Evolutionary conservation across 331 rosid genomes (phyloP).

Genomic region (Arachis monticola): DNA sequence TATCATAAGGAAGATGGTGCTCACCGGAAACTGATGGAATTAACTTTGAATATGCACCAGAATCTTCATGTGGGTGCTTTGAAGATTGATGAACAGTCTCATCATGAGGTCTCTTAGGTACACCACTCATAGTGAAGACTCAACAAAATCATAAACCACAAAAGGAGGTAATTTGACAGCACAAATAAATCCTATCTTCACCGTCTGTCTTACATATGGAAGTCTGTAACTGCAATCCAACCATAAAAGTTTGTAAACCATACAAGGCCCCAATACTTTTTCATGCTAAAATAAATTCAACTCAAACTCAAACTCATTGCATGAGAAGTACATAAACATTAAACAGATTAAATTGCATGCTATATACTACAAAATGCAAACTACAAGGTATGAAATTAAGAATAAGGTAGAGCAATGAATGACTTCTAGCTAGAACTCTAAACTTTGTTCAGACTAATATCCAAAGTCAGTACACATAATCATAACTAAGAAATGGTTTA

Average conservation of each 20-base stretch:
- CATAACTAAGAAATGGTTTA: not conserved
- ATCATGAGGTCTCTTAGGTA: conserved; percentile 79
- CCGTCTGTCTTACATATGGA: not conserved
- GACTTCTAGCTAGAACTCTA: not conserved
- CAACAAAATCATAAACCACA: conserved; percentile 37
- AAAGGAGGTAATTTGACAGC: conserved; percentile 35
- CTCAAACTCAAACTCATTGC: conserved; percentile 12
- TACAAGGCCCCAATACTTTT: conserved; percentile 26
- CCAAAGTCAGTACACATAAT: conserved; percentile 12
- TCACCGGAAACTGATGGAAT: conserved; percentile 62
- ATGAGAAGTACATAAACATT: conserved; percentile 12
- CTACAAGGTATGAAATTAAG: not conserved
- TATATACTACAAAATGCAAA: not conserved
- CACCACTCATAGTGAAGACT: conserved; percentile 67
- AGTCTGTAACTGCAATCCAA: conserved; percentile 39
- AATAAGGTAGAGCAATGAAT: conserved; percentile 5
- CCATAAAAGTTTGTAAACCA: conserved; percentile 30
- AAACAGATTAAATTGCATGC: conserved; percentile 2
- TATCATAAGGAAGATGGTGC: conserved; percentile 65
- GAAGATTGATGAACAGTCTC: conserved; percentile 72
- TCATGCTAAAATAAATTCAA: conserved; percentile 17
- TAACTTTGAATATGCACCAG: conserved; percentile 63
- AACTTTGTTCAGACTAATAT: not conserved
- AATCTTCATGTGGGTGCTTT: conserved; percentile 73
- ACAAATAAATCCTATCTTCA: conserved; percentile 35